These are phyloP conservation scores for Cercospora sp. DNA, from an alignment of 2,329 filamentous ascomycete species.

Conservation along the genomic window DNA sequence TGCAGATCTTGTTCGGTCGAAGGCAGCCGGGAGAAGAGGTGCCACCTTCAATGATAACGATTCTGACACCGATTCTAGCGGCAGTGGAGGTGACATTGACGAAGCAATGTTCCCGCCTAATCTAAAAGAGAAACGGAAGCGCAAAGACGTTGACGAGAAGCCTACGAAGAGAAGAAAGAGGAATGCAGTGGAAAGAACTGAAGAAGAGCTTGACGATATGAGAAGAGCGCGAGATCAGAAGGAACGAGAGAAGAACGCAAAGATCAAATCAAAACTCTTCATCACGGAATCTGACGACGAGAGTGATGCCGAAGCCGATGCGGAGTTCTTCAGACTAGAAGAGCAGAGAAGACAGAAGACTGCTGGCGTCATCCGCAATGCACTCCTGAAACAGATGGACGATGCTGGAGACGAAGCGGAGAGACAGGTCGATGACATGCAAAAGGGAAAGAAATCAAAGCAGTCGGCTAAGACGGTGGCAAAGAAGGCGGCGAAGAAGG, in stretches of 20 bases:
- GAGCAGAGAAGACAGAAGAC: constrained; percentile 63
- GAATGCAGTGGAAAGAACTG: constrained; percentile 59
- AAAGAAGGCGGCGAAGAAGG: constrained; percentile 16
- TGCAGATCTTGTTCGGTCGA: constrained; percentile 76
- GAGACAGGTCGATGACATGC: constrained; percentile 28
- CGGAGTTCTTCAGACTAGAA: constrained; percentile 76
- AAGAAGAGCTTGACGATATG: constrained; percentile 60
- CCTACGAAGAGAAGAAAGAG: constrained; percentile 59
- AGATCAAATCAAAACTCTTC: constrained; percentile 81
- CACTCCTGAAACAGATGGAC: constrained; percentile 46
- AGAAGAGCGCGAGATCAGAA: constrained; percentile 63
- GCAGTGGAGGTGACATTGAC: constrained; percentile 28
- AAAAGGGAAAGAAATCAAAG: constrained; percentile 26
- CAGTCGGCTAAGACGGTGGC: constrained; percentile 22
- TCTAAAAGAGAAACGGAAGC: constrained; percentile 31
- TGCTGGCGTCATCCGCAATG: constrained; percentile 51
- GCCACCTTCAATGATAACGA: constrained; percentile 61
- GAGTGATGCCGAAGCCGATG: constrained; percentile 72
- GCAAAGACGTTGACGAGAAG: constrained; percentile 37
- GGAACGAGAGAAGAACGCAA: constrained; percentile 72
- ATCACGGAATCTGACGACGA: constrained; percentile 87
- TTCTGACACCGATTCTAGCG: constrained; percentile 49
- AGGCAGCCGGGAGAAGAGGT: constrained; percentile 52
- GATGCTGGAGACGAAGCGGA: constrained; percentile 39
- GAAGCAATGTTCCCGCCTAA: constrained; percentile 37